Base-by-base conservation (phyloP, 495 filamentous ascomycete genomes). In the Daldinia caldariorum region DNA sequence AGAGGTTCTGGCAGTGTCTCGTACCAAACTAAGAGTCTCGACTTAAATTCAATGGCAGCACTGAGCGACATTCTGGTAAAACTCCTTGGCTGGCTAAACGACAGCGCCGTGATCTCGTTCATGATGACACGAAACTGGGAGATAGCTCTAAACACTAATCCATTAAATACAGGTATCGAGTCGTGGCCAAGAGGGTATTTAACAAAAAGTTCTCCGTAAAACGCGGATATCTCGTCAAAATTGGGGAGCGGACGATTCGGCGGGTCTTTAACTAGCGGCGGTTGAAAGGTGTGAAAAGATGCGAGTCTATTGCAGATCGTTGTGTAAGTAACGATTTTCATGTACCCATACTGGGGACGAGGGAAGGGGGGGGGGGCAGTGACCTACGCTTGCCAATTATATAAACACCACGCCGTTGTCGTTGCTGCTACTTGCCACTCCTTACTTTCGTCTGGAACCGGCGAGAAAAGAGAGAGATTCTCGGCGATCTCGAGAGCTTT, bases 381-480 rank as follows among this genome's bases (percentile, higher is more conserved):
- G 18, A 51, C 75, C 3, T 76, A 82, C 80, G 70, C 74, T 66
- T 81, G 77, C 71, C 69, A 80, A 14, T 62, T 70, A 41, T 76
- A 82, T n/a, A 81, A 16, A 8, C 34, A 60, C 80, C 80, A 82
- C 1, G 79, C 78, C 1, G 79, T 82, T 20, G 66, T 75, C 5
- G 67, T 60, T 39, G 77, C 71, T 1, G 61, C 76, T 50, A 67
- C 38, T 41, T 70, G 69, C 69, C 69, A 72, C 29, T 72, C 69
- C 49, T 18, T 58, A 55, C 58, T 29, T 62, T 76, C 72, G 10
- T 71, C 51, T 18, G 22, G 41, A 8, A 14, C 50, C n/a, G 34
- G 75, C 66, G 38, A 82, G 65, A 53, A 76, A 54, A 57, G 79
- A 66, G 49, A 80, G 58, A 54, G 70, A 13, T 16, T 31, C 34